Percentiles rank a stretch among this genome's conserved stretches.
Conservation (phyloP, 768 basidiomycete genomes). For the Serendipita sp. region DNA sequence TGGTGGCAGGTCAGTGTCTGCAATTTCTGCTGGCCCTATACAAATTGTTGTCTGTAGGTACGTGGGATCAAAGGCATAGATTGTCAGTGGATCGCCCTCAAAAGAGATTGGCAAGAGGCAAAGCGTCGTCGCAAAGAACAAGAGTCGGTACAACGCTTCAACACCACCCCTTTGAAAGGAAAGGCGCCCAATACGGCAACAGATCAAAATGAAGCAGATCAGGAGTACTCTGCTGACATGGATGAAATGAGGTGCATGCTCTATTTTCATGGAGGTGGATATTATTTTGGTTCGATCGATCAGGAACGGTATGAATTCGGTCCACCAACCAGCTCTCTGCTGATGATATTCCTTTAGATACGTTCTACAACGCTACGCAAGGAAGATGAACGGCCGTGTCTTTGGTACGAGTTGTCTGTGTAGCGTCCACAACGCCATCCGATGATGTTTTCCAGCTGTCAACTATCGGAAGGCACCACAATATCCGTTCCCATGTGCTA, state of each 20-base stretch:
- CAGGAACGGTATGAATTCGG: conserved; percentile 19
- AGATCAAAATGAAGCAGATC: conserved; percentile 13
- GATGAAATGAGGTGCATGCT: conserved; percentile 74
- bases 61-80: conserved; percentile 37
- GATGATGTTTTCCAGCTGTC: conserved; percentile 17
- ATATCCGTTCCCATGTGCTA: conserved; percentile 86
- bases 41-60: conserved; percentile 7
- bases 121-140: conserved; percentile 22
- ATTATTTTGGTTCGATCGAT: conserved; percentile 73
- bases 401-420: conserved; percentile 50
- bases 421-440: not conserved
- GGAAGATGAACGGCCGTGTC: conserved; percentile 84
- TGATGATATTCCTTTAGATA: conserved; percentile 18
- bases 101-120: conserved; percentile 64
- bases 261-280: conserved; percentile 65
- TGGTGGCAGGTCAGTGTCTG: conserved; percentile 77
- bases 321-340: conserved; percentile 44
- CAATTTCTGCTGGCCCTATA: conserved; percentile 15
- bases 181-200: conserved; percentile 8
- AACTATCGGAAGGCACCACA: conserved; percentile 71
- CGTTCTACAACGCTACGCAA: conserved; percentile 44
- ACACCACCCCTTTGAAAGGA: conserved; percentile 1
- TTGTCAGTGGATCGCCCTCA: conserved; percentile 69
- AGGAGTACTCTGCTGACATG: conserved; percentile 50
- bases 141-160: not conserved